These are phyloP conservation scores for Pseudomassariella vexata DNA, from an alignment of 2,329 filamentous ascomycete genomes.

Conservation along the genomic window DNA sequence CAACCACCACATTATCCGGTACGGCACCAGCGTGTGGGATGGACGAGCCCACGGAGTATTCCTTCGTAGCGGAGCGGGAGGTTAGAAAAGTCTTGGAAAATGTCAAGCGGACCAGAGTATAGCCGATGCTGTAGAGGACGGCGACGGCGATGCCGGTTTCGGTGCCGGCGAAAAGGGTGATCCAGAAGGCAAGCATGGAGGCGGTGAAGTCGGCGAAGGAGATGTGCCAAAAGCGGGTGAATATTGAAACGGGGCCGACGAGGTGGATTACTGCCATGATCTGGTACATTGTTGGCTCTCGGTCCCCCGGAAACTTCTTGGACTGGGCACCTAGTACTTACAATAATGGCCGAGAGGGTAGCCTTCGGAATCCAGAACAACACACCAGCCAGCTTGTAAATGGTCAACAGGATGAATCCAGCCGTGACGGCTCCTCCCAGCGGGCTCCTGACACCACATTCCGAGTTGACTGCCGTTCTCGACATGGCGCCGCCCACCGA, in stretches of 20 bases:
- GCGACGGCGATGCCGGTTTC: slow-evolving; percentile 54
- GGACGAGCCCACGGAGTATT: slow-evolving; percentile 16
- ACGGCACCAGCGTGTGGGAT: slow-evolving; percentile 21
- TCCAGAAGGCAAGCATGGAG: slow-evolving; percentile 58
- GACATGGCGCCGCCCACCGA: slow-evolving; percentile 62
- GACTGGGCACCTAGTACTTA: too few relatives aligned
- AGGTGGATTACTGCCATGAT: slow-evolving; percentile 60
- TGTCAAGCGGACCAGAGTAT: slow-evolving; percentile 48
- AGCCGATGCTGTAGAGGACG: slow-evolving; percentile 59
- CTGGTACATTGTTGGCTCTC: too few relatives aligned
- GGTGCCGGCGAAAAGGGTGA: slow-evolving; percentile 55
- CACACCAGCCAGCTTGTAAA: slow-evolving; percentile 54
- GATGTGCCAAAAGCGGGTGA: slow-evolving; percentile 60
- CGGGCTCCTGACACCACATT: slow-evolving; percentile 56
- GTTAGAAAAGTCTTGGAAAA: slow-evolving; percentile 11
- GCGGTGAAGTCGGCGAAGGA: slow-evolving; percentile 60
- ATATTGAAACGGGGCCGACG: slow-evolving; percentile 50
- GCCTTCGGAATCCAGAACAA: slow-evolving; percentile 66
- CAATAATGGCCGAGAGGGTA: slow-evolving; percentile 59
- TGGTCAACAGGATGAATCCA: slow-evolving; percentile 54
- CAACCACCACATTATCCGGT: slow-evolving; percentile 46
- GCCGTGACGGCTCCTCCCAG: slow-evolving; percentile 55
- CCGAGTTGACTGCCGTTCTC: slow-evolving; percentile 61
- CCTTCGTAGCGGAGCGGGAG: slow-evolving; percentile 12
- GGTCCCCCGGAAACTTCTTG: too few relatives aligned